Evolutionary conservation across 768 basidiomycete genomes (phyloP), one percentile per base, ranked within the genome.

Genomic region (Amanita brunnescens): DNA sequence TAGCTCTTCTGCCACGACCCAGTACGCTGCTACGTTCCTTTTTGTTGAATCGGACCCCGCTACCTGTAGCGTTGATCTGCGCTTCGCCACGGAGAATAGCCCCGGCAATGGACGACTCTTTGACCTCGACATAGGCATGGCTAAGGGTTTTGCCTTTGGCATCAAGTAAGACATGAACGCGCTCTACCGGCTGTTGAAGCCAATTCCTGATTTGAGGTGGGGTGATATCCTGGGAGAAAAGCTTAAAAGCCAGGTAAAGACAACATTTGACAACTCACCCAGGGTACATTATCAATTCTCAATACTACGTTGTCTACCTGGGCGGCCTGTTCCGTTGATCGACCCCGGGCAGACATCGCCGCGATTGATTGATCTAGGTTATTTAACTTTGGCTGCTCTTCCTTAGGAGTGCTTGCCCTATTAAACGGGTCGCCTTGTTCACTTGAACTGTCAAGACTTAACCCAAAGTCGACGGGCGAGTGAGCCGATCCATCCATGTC

Each of bases 281-380:
- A 91, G 45, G 90, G 90, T 49, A 91, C 87, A 59, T 92, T 91
- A 62, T 91, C 90, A 57, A 92, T 86, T 21, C 90, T 73, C 39
- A 92, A 73, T 10, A 91, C 88, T 26, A 82, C 72, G 21, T 74
- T 68, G 32, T 79, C 76, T 5, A 41, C 56, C n/a, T 47, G 35
- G 39, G 45, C 55, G 49, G 49, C 18, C 29, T 24, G 42, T 20
- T 18, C 39, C 16, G 34, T 6, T 10, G 33, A 44, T 12, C 14
- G 32, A 43, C 49, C 51, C 14, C 55, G 56, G 16, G 51, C 32
- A 10, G 51, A 50, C n/a, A 12, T 32, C 7, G 30, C 9, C 40
- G 51, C 53, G 40, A 42, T 57, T 37, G 16, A n/a, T 26, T 42
- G 29, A 35, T 12, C 49, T 5, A 42, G 30, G 9, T 18, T 51